Evolutionary conservation across 345 rosid genomes (phyloP).

Genomic region (Euphorbia pulcherrima): DNA sequence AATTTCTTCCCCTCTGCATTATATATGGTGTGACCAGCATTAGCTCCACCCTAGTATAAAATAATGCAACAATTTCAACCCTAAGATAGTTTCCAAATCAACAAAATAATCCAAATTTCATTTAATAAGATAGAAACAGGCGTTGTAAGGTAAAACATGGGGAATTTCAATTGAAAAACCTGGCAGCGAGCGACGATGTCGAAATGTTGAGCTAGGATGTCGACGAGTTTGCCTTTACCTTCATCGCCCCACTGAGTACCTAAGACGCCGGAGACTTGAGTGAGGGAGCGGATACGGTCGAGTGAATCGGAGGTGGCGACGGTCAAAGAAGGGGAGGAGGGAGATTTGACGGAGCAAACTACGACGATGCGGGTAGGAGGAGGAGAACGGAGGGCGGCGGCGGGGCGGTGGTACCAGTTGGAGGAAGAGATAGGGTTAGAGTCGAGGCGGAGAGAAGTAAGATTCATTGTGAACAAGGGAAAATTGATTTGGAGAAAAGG

Average conservation of each 20-base stretch:
- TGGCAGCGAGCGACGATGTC: slow-evolving; percentile 98
- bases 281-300: slow-evolving; percentile 57
- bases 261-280: slow-evolving; percentile 86
- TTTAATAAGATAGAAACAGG: too few relatives aligned
- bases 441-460: slow-evolving; percentile 10
- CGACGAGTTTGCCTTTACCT: slow-evolving; percentile 98
- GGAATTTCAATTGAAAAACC: slow-evolving; percentile 33
- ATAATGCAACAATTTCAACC: not conserved
- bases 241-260: slow-evolving; percentile 99
- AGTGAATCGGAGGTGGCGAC: slow-evolving; percentile 35
- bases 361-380: slow-evolving; percentile 1
- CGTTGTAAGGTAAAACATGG: not conserved
- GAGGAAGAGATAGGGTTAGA: slow-evolving; percentile 10
- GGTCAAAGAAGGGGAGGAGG: slow-evolving; percentile 41
- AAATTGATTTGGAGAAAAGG: not conserved
- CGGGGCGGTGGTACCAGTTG: not conserved
- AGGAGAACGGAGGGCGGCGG: not conserved
- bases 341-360: slow-evolving; percentile 17
- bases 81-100: not conserved
- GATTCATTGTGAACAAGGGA: not conserved
- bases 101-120: not conserved
- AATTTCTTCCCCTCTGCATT: slow-evolving; percentile 90
- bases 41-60: slow-evolving; percentile 80
- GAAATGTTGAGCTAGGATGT: slow-evolving; percentile 78
- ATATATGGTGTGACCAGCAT: slow-evolving; percentile 98